Percentiles rank a stretch among this genome's conserved stretches.
phyloP scores from a whole-genome alignment of 192 early-diverging fungal species.

The Coemansia sp. region DNA sequence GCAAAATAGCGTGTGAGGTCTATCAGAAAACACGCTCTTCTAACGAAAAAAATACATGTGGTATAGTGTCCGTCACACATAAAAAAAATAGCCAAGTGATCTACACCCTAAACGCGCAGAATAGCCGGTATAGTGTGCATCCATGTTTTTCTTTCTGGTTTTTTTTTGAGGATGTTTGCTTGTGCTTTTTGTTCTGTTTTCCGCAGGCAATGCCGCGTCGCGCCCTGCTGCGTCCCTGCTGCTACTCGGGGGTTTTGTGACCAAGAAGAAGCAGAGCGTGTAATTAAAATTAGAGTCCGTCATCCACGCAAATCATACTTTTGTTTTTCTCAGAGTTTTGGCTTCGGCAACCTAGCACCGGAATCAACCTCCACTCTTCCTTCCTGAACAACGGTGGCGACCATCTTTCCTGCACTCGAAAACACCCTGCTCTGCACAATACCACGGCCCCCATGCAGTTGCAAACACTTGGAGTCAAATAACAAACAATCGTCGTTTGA shows the following conservation, averaged over 20 bases:
- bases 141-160: not conserved
- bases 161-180: not conserved
- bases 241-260: no score
- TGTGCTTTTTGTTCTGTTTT: not conserved
- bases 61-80: not conserved
- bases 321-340: slow-evolving; percentile 18
- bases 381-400: slow-evolving; percentile 26
- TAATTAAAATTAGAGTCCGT: no score
- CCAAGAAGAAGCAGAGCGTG: no score
- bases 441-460: slow-evolving; percentile 19
- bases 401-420: slow-evolving; percentile 13
- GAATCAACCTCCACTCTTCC: slow-evolving; percentile 21
- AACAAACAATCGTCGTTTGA: slow-evolving; percentile 13
- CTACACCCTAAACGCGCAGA: not conserved
- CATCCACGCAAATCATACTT: not conserved
- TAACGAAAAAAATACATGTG: not conserved
- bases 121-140: slow-evolving; percentile 7
- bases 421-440: slow-evolving; percentile 28
- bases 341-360: slow-evolving; percentile 3
- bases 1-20: no score
- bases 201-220: not conserved
- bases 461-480: slow-evolving; percentile 18
- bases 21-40: not conserved
- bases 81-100: not conserved
- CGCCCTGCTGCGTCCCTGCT: not conserved